phyloP scores from a whole-genome alignment of 1,284 basidiomycete genomes.

The Anthracocystis setariae region DNA sequence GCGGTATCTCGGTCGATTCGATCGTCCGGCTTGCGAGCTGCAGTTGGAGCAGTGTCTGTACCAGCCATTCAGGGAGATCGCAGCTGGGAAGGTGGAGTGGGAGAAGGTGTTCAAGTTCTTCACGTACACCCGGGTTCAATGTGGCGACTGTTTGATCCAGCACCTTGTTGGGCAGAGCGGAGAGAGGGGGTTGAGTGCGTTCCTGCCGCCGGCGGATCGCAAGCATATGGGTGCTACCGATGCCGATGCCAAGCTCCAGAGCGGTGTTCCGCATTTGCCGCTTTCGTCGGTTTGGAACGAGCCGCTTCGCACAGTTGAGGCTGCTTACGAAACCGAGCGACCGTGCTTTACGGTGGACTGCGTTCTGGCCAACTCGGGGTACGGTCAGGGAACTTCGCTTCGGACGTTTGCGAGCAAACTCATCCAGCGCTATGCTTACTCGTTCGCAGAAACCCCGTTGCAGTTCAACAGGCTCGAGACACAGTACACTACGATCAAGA shows the following conservation, averaged over 20 bases:
- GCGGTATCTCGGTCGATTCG: slow-evolving; percentile 24
- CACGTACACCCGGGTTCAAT: slow-evolving; percentile 22
- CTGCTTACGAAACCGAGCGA: slow-evolving; percentile 12
- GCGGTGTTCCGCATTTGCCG: slow-evolving; percentile 32
- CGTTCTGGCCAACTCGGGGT: slow-evolving; percentile 31
- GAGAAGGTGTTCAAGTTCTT: slow-evolving; percentile 47
- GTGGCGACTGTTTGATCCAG: slow-evolving; percentile 53
- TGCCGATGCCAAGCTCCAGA: neutral
- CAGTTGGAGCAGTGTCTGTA: slow-evolving; percentile 36
- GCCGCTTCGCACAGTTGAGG: neutral
- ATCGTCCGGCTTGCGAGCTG: slow-evolving; percentile 32
- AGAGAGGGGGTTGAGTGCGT: slow-evolving; percentile 30
- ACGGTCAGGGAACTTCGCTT: slow-evolving; percentile 3
- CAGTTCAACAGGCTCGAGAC: slow-evolving; percentile 39
- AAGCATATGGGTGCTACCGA: slow-evolving; percentile 10
- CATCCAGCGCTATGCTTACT: slow-evolving; percentile 49
- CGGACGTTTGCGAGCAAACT: slow-evolving; percentile 32
- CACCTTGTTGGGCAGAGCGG: slow-evolving; percentile 39
- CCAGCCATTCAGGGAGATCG: slow-evolving; percentile 1
- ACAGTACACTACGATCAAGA: slow-evolving; percentile 7
- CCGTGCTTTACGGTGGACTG: slow-evolving; percentile 28
- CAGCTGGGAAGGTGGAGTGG: slow-evolving; percentile 18
- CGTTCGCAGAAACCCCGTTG: slow-evolving; percentile 32
- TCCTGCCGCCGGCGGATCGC: slow-evolving; percentile 30
- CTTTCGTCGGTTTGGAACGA: slow-evolving; percentile 28